Evolutionary conservation across 306 rosid genomes (phyloP).

Genomic region (Argentina anserina): DNA sequence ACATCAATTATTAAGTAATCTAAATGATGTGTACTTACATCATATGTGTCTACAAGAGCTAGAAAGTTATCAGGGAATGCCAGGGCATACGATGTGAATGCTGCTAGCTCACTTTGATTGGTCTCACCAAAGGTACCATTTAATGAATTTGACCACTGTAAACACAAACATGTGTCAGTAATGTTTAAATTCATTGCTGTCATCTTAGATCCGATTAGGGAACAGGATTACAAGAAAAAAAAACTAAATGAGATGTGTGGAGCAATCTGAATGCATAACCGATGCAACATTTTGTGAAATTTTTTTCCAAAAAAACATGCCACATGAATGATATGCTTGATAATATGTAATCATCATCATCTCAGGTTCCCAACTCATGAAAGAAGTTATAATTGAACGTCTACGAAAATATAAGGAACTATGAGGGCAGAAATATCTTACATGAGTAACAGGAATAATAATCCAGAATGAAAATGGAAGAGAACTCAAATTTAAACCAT

Average conservation of each 20-base stretch:
- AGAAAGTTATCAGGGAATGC: constrained; percentile 87
- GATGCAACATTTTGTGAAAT: not conserved
- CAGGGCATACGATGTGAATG: constrained; percentile 88
- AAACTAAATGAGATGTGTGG: not conserved
- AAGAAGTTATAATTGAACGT: not conserved
- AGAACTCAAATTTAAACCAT: not conserved
- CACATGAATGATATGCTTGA: not conserved
- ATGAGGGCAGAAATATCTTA: not conserved
- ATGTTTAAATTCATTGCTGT: constrained; percentile 10
- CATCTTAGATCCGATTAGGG: constrained; percentile 9
- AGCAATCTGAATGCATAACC: not conserved
- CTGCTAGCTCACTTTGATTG: constrained; percentile 96
- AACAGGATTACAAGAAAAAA: not conserved
- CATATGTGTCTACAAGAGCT: constrained; percentile 98
- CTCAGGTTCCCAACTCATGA: not conserved
- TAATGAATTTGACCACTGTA: constrained; percentile 65
- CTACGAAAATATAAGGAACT: not conserved
- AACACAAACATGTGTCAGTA: constrained; percentile 14
- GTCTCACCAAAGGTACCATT: constrained; percentile 77
- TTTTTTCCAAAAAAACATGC: not conserved
- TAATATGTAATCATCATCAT: not conserved
- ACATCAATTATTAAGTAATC: constrained; percentile 5
- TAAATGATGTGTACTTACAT: constrained; percentile 44
- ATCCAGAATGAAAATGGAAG: not conserved
- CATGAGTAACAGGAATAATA: not conserved